These are phyloP conservation scores for Bipolaris sorokiniana DNA, from an alignment of 2,329 filamentous ascomycete species.

Conservation along the genomic window DNA sequence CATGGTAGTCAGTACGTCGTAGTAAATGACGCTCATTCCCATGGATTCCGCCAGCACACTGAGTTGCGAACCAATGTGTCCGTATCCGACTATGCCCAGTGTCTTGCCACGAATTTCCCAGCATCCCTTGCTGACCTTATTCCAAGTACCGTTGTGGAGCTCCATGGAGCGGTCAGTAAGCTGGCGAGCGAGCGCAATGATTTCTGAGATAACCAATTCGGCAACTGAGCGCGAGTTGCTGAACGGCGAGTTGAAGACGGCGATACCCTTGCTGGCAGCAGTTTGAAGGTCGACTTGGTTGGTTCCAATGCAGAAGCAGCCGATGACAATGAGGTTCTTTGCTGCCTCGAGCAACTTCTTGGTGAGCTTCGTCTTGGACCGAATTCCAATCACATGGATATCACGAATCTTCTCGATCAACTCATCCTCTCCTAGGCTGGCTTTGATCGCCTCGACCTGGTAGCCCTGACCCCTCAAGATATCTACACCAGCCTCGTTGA, in stretches of 20 bases:
- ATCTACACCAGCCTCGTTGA: constrained; percentile 86
- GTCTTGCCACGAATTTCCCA: constrained; percentile 99
- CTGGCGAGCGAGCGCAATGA: constrained; percentile 90
- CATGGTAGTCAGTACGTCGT: constrained; percentile 94
- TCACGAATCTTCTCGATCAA: constrained; percentile 98
- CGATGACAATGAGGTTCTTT: constrained; percentile 92
- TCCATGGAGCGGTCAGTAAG: constrained; percentile 91
- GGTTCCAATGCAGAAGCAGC: constrained; percentile 98
- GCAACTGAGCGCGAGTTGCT: constrained; percentile 97
- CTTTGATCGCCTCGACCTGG: constrained; percentile 91
- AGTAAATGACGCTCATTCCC: constrained; percentile 98
- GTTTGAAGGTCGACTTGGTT: constrained; percentile 91
- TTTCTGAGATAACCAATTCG: constrained; percentile 92
- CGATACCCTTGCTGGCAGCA: constrained; percentile 84
- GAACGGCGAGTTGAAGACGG: constrained; percentile 99
- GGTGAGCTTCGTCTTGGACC: constrained; percentile 95
- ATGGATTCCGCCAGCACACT: constrained; percentile 95
- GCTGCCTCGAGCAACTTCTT: constrained; percentile 84
- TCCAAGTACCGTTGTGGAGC: constrained; percentile 94
- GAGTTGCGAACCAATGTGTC: constrained; percentile 94
- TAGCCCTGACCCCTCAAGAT: constrained; percentile 88
- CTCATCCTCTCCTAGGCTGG: constrained; percentile 87
- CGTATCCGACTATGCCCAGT: constrained; percentile 93
- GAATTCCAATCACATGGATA: constrained; percentile 96
- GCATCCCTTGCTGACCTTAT: constrained; percentile 95